These are phyloP conservation scores for Apostasia shenzhenica DNA, from an alignment of 106 monocot genomes.

Conservation along the genomic window DNA sequence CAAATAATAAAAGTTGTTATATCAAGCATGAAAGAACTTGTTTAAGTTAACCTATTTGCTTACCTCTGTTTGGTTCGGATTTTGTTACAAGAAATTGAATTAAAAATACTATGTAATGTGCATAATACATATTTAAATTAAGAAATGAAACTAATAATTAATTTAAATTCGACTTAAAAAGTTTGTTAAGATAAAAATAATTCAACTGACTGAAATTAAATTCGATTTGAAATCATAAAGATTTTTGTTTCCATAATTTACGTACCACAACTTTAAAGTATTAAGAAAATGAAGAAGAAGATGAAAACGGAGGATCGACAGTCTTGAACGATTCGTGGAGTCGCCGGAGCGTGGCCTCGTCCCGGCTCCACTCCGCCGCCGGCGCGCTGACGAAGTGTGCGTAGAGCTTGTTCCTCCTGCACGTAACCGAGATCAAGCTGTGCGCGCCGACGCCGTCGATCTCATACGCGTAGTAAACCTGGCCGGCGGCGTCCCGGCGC, in stretches of 20 bases:
- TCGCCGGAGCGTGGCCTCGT: slow-evolving; percentile 52
- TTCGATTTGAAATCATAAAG: too few species aligned
- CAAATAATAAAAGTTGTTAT: too few species aligned
- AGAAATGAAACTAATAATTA: background rate
- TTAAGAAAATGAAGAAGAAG: slow-evolving; percentile 4
- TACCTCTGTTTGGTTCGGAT: too few species aligned
- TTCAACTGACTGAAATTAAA: background rate
- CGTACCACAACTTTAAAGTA: background rate
- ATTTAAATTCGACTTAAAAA: background rate
- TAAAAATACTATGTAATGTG: too few species aligned
- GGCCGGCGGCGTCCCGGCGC: slow-evolving; percentile 48
- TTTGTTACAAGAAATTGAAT: too few species aligned
- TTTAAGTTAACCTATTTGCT: too few species aligned
- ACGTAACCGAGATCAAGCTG: slow-evolving; percentile 85
- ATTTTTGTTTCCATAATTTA: background rate
- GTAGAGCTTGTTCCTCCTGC: slow-evolving; percentile 84
- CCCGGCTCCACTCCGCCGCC: slow-evolving; percentile 71
- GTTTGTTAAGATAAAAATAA: background rate
- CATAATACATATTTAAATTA: too few species aligned
- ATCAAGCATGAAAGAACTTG: too few species aligned
- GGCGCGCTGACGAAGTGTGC: slow-evolving; percentile 90
- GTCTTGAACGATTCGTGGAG: slow-evolving; percentile 88
- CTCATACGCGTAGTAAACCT: slow-evolving; percentile 88
- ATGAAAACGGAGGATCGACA: slow-evolving; percentile 11
- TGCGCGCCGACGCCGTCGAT: slow-evolving; percentile 56